Evolutionary conservation across 768 basidiomycete species (phyloP), one percentile per base, ranked within the genome.

Genomic region (Russula ochroleuca): DNA sequence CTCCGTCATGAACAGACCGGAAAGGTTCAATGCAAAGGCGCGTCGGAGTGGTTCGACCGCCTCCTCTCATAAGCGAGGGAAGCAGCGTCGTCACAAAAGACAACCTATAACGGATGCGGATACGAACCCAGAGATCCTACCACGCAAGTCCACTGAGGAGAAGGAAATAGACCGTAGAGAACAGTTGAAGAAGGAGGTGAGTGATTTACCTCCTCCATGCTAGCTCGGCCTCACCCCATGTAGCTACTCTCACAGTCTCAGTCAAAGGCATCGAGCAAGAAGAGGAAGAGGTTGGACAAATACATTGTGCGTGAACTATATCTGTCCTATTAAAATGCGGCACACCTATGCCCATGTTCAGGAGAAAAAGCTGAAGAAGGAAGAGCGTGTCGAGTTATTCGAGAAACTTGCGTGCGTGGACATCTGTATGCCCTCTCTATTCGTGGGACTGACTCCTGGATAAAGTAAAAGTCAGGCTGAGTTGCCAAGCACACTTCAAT

Each of bases 291-390:
- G 14, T 74, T 84, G 17, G 82, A 84, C 28, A 77, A 77, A 17
- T 83, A 79, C 64, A 81, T 84, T 64, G 80, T 79, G 52, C 63
- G 77, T 69, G 41, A 40, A 55, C 33, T 15, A 23, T 40, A 45
- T 37, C 13, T 43, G 8, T 37, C 35, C 33, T 21, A 47, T 43
- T 8, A 4, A 21, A 21, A 52, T 14, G 11, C 28, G 13, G 41
- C 40, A 19, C 14, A 40, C 19, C 52, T 2, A 50, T 45, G 4
- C 25, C 15, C 13, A 21, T 50, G 1, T 61, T 53, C 66, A 94
- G 92, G 89, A 92, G 55, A 94, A 94, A 77, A 95, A 95, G 75
- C 77, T 96, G 53, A 92, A 89, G 75, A 92, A 94, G 72, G 94
- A 97, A 71, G 92, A 92, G 65, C 83, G 94, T 50, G 70, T 84